phyloP scores from a whole-genome alignment of 2,329 filamentous ascomycete species.

The Monilinia laxa region DNA sequence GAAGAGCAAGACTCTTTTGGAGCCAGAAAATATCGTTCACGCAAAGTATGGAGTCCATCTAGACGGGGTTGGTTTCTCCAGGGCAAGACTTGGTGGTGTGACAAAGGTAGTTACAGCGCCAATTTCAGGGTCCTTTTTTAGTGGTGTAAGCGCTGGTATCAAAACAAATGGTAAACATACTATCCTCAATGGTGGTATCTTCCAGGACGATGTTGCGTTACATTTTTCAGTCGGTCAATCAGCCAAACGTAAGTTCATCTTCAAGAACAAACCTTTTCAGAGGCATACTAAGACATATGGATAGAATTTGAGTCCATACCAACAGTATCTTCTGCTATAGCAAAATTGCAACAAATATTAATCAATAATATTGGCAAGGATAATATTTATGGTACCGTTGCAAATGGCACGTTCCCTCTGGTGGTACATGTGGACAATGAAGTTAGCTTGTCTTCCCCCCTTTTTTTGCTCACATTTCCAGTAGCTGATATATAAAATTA shows the following conservation, averaged over 20 bases:
- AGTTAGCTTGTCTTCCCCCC: slow-evolving; percentile 31
- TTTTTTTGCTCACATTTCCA: not conserved
- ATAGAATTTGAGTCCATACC: slow-evolving; percentile 34
- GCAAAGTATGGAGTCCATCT: slow-evolving; percentile 46
- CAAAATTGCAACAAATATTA: slow-evolving; percentile 43
- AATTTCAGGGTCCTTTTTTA: slow-evolving; percentile 38
- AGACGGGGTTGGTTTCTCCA: slow-evolving; percentile 44
- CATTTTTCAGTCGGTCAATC: slow-evolving; percentile 45
- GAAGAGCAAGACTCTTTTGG: slow-evolving; percentile 32
- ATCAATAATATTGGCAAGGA: slow-evolving; percentile 41
- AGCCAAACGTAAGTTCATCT: slow-evolving; percentile 38
- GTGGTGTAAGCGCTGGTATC: slow-evolving; percentile 47
- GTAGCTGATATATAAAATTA: slow-evolving; percentile 10
- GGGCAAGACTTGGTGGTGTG: slow-evolving; percentile 47
- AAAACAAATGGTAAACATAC: slow-evolving; percentile 43
- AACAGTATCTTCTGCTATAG: slow-evolving; percentile 39
- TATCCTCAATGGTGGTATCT: slow-evolving; percentile 44
- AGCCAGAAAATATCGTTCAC: slow-evolving; percentile 41
- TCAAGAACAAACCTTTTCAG: not conserved
- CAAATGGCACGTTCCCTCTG: slow-evolving; percentile 44
- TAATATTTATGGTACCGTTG: slow-evolving; percentile 44
- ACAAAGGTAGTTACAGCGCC: slow-evolving; percentile 47
- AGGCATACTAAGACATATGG: slow-evolving; percentile 18
- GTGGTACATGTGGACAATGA: slow-evolving; percentile 45
- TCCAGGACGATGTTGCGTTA: slow-evolving; percentile 46